Evolutionary conservation across 148 eudicot species (phyloP), one percentile per base, ranked within the genome.

Genomic region (Chenopodium quinoa): DNA sequence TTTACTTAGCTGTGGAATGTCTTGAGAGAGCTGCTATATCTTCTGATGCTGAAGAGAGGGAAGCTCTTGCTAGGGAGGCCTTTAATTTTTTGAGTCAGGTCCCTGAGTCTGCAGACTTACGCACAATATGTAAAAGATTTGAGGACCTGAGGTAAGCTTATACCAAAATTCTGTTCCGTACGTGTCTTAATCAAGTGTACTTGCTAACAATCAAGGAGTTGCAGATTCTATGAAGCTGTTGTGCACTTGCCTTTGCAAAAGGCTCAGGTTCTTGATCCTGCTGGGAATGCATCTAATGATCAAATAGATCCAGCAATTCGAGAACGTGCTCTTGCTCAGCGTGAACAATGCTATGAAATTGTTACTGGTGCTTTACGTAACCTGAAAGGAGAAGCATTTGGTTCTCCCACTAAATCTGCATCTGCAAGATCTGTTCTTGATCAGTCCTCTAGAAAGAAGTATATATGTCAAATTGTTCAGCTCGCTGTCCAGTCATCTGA

Each of bases 221-320:
- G 82, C 90, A 97, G 99, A 89, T 97, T 97, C 77, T 97, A 94
- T 87, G 99, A 97, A 90, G 99, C 98, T 80, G 99, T 97, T 76
- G 97, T 97, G 46, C 93, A 89, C n/a, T 88, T 97, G 79, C 95
- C 99, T 78, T 80, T 94, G 88, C 98, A 97, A 84, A 96, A 94
- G 90, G 99, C 98, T 75, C 98, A 97, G 83, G 87, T 91, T 63
- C 90, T 94, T 81, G 99, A 97, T 79, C 98, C 99, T 22, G 90
- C 95, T 73, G 95, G 98, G 32, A 91, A 94, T 88, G 99, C 99
- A 79, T 82, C 84, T 44, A 97, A 91, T 85, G 99, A 97, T 74
- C 99, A 97, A 77, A 84, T 94, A 78, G 97, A 94, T 71, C 88
- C 89, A 50, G 91, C 89, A 67, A 82, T 79, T 48, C 87, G 93